These are phyloP conservation scores for Mixia osmundae DNA, from an alignment of 1,284 basidiomycete genomes.

Conservation along the genomic window DNA sequence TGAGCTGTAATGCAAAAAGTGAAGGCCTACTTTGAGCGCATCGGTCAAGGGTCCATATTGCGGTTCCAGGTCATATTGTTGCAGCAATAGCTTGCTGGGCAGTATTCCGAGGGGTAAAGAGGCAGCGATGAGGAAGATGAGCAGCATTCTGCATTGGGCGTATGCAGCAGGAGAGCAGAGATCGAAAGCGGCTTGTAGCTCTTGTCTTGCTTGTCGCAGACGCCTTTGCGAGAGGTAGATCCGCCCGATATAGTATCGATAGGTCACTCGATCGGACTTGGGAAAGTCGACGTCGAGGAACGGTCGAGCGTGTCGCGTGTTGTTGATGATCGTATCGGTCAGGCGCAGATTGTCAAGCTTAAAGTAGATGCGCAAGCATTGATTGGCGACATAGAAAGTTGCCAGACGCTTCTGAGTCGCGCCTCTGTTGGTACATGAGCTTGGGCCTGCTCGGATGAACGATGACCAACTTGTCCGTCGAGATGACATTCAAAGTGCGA, in stretches of 20 bases:
- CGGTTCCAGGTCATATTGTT: conserved; percentile 15
- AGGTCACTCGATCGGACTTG: conserved; percentile 21
- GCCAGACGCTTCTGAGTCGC: too few species aligned
- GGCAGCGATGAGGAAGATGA: conserved; percentile 22
- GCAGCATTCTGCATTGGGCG: conserved; percentile 16
- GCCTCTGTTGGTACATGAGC: too few species aligned
- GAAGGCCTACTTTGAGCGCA: conserved; percentile 5
- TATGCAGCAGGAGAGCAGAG: neutral
- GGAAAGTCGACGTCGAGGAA: conserved; percentile 21
- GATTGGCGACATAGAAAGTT: too few species aligned
- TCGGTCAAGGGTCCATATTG: conserved; percentile 15
- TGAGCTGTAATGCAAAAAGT: neutral
- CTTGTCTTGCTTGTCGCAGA: conserved; percentile 18
- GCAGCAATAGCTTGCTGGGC: conserved; percentile 17
- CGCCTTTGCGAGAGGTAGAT: conserved; percentile 23
- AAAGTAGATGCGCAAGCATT: too few species aligned
- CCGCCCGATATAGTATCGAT: conserved; percentile 24
- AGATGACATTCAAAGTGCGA: too few species aligned
- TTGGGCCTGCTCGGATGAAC: too few species aligned
- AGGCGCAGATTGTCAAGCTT: conserved; percentile 24
- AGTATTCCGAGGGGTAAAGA: conserved; percentile 23
- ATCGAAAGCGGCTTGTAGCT: conserved; percentile 2
- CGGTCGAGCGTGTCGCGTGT: conserved; percentile 21
- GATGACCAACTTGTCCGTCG: too few species aligned
- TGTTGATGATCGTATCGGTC: conserved; percentile 26